Evolutionary conservation across 805 yeast species (phyloP).

Genomic region (Kregervanrija pseudodelftensis): DNA sequence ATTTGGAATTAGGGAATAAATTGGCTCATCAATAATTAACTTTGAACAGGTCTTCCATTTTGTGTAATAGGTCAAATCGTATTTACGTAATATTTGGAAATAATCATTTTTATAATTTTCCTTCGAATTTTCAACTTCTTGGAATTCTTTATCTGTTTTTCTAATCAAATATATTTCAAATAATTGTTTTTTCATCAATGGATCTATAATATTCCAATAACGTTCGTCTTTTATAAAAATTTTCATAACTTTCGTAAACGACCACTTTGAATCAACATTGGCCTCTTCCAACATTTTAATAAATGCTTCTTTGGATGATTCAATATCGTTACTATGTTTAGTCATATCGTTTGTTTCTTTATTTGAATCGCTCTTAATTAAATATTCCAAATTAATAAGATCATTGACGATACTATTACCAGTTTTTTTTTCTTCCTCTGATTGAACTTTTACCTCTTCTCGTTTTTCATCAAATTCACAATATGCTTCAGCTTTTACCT

Average conservation of each 20-base stretch:
- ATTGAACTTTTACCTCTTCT: not conserved
- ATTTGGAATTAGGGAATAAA: constrained; percentile 55
- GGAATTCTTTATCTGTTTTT: constrained; percentile 41
- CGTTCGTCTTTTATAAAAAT: constrained; percentile 49
- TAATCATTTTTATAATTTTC: constrained; percentile 55
- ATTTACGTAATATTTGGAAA: constrained; percentile 34
- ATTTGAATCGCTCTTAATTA: constrained; percentile 2
- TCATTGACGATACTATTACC: not conserved
- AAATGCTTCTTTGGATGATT: constrained; percentile 33
- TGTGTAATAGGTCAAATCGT: constrained; percentile 45
- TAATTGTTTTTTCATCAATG: constrained; percentile 48
- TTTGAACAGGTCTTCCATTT: constrained; percentile 56
- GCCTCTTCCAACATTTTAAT: constrained; percentile 43
- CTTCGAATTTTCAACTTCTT: constrained; percentile 44
- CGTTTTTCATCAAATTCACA: not conserved
- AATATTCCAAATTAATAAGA: not conserved
- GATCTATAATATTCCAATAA: constrained; percentile 62
- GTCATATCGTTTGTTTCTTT: constrained; percentile 3
- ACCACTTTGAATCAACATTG: constrained; percentile 66
- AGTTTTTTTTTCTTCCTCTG: no score
- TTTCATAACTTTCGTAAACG: constrained; percentile 60
- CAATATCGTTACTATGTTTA: not conserved
- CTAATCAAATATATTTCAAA: constrained; percentile 61
- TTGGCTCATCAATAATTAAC: constrained; percentile 58
- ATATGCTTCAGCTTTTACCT: not conserved